phyloP scores from a whole-genome alignment of 2,329 filamentous ascomycete genomes.

The Ascomycota sp. region DNA sequence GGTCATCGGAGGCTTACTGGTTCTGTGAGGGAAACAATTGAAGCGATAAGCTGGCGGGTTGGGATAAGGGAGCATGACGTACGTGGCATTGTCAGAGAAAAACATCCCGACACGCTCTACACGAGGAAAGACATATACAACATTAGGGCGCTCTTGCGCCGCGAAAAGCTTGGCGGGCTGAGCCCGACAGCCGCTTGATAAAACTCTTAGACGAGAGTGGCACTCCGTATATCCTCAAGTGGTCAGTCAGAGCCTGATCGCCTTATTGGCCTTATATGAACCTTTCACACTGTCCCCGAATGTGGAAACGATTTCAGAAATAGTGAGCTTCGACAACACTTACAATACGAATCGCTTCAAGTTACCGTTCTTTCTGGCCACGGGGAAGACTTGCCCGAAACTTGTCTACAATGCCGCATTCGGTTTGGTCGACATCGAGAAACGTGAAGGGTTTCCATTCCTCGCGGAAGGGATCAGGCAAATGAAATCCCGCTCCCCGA shows the following conservation, averaged over 20 bases:
- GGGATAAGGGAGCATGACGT: conserved; percentile 1
- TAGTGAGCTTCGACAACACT: conserved; percentile 2
- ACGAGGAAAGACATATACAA: too few relatives aligned
- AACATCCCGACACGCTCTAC: not conserved
- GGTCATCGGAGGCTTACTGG: too few relatives aligned
- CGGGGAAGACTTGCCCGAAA: not conserved
- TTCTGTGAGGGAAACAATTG: conserved; percentile 2
- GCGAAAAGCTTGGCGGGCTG: conserved; percentile 1
- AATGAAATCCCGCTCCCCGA: not conserved
- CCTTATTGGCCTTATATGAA: conserved; percentile 1
- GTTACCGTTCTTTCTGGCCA: not conserved
- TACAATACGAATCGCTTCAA: not conserved
- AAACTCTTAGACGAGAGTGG: too few relatives aligned
- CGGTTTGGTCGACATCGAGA: not conserved
- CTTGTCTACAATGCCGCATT: not conserved
- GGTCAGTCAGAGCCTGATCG: too few relatives aligned
- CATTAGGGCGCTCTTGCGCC: not conserved
- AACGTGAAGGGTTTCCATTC: not conserved
- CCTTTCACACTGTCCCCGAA: conserved; percentile 1
- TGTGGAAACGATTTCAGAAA: conserved; percentile 2
- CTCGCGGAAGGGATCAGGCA: not conserved
- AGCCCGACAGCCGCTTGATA: not conserved
- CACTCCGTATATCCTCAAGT: too few relatives aligned
- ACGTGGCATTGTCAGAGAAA: not conserved
- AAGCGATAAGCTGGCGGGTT: conserved; percentile 2